Base-by-base conservation (phyloP, 2,329 filamentous ascomycete genomes). In the Piedraia hortae region DNA sequence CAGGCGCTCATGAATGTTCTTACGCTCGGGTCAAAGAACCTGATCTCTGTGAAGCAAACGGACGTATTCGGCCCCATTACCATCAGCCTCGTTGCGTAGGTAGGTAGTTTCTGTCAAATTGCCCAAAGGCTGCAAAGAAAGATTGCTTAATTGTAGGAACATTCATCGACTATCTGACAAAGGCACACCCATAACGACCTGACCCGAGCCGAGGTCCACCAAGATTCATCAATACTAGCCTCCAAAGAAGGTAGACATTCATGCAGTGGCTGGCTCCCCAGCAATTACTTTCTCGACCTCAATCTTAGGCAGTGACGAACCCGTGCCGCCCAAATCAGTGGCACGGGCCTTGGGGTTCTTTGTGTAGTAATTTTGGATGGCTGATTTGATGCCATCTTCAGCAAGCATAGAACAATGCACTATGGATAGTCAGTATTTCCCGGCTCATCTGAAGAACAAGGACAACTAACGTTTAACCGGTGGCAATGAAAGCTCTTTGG, bases 361-460 rank as follows among this genome's bases (percentile, higher is more conserved):
- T 41, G 65, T 73, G 53, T 82, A 75, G 54, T 85, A 89, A 47
- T 89, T 75, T 31, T 64, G 69, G 41, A 89, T 85, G 34, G 77
- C 77, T 16, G 72, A 77, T 50, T 85, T 85, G 59, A 89, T 88
- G 31, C 75, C 77, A 42, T 89, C 75, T 46, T 88, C 77, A 8
- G 77, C 77, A 33, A 89, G 59, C 72, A 88, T 85, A 22, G 72
- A 82, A 57, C 77, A 89, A 48, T 89, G 77, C 21, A 85, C 70
- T 74, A 38, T 27, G 16, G 15, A 4, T 4, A 10, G 10, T 14
- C 14, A 10, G 10, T 12, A 12, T 5, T 21, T 16, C 4, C 11
- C 6, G 8, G 4, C 4, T 22, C 3, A 17, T 19, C 12, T 10
- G 6, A 6, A 6, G 12, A 19, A 3, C 21, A 7, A 20, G 19